phyloP scores from a whole-genome alignment of 2,329 filamentous ascomycete genomes.

The Beauveria asiatica region DNA sequence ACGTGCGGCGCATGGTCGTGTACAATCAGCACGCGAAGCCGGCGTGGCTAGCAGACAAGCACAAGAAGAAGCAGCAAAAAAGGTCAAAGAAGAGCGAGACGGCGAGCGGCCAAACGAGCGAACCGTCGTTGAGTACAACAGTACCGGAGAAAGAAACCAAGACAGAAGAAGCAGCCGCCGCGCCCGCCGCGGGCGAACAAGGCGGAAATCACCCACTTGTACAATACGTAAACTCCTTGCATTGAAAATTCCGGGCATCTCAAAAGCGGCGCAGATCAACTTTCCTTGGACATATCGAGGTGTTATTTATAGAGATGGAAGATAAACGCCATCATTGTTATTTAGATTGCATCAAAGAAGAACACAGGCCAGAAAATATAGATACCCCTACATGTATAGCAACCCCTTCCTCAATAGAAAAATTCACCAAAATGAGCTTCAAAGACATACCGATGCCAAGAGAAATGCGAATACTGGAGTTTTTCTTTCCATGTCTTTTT shows the following conservation, averaged over 20 bases:
- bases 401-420: no score
- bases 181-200: background rate
- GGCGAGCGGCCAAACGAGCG: background rate
- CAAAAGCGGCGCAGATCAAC: no score
- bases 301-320: background rate
- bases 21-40: constrained; percentile 1
- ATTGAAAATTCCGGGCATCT: background rate
- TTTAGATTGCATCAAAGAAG: background rate
- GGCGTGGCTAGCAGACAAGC: background rate
- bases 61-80: background rate
- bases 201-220: constrained; percentile 3
- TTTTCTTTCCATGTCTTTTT: background rate
- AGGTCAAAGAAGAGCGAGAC: background rate
- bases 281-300: no score
- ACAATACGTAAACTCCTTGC: constrained; percentile 8
- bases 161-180: background rate
- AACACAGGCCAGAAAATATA: background rate
- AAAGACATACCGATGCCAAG: no score
- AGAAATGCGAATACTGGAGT: background rate
- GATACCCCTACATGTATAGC: background rate
- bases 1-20: constrained; percentile 1
- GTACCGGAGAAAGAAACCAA: background rate
- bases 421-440: no score
- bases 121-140: background rate
- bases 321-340: background rate